Evolutionary conservation across 2,329 filamentous ascomycete species (phyloP), one percentile per base, ranked within the genome.

Genomic region (Botrytis paeoniae): DNA sequence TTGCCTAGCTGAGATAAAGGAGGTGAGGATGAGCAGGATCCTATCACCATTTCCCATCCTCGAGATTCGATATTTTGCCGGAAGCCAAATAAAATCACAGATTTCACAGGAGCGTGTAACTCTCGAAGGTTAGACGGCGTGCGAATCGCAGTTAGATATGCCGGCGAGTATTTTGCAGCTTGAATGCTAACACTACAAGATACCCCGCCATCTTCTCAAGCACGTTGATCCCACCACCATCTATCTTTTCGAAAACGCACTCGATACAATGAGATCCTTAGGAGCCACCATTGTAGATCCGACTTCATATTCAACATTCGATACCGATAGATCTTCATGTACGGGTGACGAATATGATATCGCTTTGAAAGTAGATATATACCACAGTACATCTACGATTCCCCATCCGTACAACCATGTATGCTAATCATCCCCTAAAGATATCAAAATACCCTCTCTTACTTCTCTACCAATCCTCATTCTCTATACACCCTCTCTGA

Each of bases 251-350:
- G 29, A 45, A n/a, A 35, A 69, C 5, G 71, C 71, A 39, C 41
- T 72, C 54, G 41, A 69, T 4, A n/a, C 25, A 25, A 41, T 72
- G 25, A 69, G 32, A 54, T 43, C 8, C 9, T 35, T 72, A 62
- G 71, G 71, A 89, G 91, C 75, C n/a, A 78, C 0, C 81, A 84
- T 5, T 89, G 92, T 80, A 89, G 91, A 77, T 89, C 90, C 78
- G 92, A 90, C 0, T 89, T 89, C 41, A 90, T 90, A 1, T 84
- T 83, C 74, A 82, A 83, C 41, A 80, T 75, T 0, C 78, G 86
- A 1, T 18, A 91, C 76, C 89, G 90, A 73, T 64, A 63, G 65
- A 60, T 62, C 43, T 35, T 63, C 65, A 4, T 54, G 39, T n/a
- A 61, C 54, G 5, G 59, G 66, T n/a, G 37, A 64, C 16, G 43